Percentiles rank a stretch among this genome's conserved stretches.
phyloP scores from a whole-genome alignment of 768 basidiomycete species.

The Pisolithus sp. region DNA sequence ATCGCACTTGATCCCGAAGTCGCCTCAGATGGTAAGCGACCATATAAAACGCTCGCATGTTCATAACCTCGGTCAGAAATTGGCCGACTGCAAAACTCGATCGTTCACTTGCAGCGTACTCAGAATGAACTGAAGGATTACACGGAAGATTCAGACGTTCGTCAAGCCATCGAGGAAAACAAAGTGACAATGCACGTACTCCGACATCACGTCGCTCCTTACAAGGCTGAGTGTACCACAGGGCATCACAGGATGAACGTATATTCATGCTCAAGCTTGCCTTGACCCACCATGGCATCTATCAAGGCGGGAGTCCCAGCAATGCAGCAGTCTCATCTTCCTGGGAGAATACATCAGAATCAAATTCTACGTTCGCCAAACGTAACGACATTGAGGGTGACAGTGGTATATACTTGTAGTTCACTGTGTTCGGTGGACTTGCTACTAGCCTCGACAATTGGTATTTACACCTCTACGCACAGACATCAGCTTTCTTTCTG shows the following conservation, averaged over 20 bases:
- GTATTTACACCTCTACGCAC: background rate
- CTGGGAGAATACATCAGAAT: too few relatives aligned
- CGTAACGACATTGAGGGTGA: conserved; percentile 2
- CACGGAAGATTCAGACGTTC: conserved; percentile 52
- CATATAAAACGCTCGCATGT: background rate
- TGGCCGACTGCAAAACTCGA: conserved; percentile 64
- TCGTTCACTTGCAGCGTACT: conserved; percentile 55
- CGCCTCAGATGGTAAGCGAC: conserved; percentile 59
- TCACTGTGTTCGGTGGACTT: too few relatives aligned
- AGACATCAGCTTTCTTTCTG: background rate
- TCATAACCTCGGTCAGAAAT: conserved; percentile 48
- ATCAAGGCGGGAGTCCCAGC: conserved; percentile 17
- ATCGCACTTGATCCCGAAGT: conserved; percentile 55
- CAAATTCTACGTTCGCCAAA: background rate
- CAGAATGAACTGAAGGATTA: conserved; percentile 51
- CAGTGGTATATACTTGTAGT: conserved; percentile 25
- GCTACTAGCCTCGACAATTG: background rate
- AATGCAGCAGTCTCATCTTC: background rate
- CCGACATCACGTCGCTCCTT: conserved; percentile 25
- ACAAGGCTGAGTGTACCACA: conserved; percentile 26
- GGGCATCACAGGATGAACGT: conserved; percentile 75
- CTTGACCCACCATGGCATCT: conserved; percentile 54
- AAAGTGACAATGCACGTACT: conserved; percentile 52
- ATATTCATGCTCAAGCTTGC: conserved; percentile 63
- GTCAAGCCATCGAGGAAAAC: conserved; percentile 64